These are phyloP conservation scores for Microthlaspi erraticum DNA, from an alignment of 345 rosid genomes.

Conservation along the genomic window DNA sequence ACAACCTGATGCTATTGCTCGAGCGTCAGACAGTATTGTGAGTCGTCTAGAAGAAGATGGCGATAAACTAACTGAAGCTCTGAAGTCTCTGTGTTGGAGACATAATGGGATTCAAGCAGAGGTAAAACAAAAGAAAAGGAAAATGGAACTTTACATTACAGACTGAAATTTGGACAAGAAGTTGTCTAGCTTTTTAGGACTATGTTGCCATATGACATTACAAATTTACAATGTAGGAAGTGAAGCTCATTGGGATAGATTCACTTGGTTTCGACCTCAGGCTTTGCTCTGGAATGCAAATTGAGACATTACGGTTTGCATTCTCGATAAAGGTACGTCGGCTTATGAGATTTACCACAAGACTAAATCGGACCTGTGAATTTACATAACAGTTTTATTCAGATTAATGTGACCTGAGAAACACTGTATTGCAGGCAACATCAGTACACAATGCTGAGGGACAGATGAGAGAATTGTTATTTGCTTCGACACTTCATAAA, in stretches of 20 bases:
- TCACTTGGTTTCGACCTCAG: conserved; percentile 83
- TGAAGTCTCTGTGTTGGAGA: conserved; percentile 84
- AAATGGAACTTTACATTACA: neutral
- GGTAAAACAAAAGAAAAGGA: conserved; percentile 50
- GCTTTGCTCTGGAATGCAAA: conserved; percentile 83
- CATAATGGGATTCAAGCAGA: conserved; percentile 81
- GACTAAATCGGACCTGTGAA: conserved; percentile 1
- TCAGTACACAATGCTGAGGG: conserved; percentile 74
- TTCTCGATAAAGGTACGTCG: conserved; percentile 65
- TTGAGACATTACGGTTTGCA: conserved; percentile 78
- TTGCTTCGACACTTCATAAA: conserved; percentile 53
- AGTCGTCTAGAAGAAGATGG: conserved; percentile 70
- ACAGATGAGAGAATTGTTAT: conserved; percentile 72
- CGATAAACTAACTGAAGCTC: conserved; percentile 63
- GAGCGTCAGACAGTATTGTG: conserved; percentile 58
- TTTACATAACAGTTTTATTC: conserved; percentile 3
- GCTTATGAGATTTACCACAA: conserved; percentile 2
- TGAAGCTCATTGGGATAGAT: conserved; percentile 64
- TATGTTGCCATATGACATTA: neutral
- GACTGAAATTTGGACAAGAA: neutral
- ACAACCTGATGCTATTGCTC: conserved; percentile 79
- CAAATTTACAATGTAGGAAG: conserved; percentile 74
- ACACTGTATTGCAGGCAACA: conserved; percentile 65
- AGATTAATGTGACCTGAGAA: conserved; percentile 4
- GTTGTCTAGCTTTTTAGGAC: conserved; percentile 5